Base-by-base conservation (phyloP, 148 eudicot genomes). In the Camellia lanceoleosa region DNA sequence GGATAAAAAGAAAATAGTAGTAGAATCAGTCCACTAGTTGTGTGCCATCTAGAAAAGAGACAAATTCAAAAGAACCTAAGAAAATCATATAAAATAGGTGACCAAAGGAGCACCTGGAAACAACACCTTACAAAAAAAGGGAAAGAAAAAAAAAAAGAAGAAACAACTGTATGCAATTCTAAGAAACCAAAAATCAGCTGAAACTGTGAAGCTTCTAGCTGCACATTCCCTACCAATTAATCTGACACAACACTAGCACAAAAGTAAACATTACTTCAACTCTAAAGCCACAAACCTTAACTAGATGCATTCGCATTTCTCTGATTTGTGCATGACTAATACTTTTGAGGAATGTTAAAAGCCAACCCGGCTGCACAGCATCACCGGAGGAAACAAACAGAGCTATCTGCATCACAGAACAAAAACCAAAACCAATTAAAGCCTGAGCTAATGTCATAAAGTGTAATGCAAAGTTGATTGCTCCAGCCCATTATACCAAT, bases 361-460 rank as follows among this genome's bases (percentile, higher is more conserved):
- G 97, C 93, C 94, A 91, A 67, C 99, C 97, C 73, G 93, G 89
- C 86, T 88, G 88, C 87, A 91, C 80, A 43, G 99, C 97, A 82
- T 96, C 97, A 80, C 87, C 86, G 19, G 99, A 93, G 80, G 98
- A 90, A 75, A 93, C 91, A 83, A 96, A 96, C 56, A 93, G 81
- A 84, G 95, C 93, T 84, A 96, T 92, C 99, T 96, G 95, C 87
- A 81, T 75, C 12, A 38, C 23, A 23, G 56, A 54, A 47, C 60
- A 71, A 75, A 65, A 75, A 65, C 54, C n/a, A 51, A 73, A 11
- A 63, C 18, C 75, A 44, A 68, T 64, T 73, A 62, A 56, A 73
- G 10, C 52, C 43, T 7, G 51, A 55, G 44, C 11, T 6, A 65
- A 63, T 41, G 52, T 49, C 10, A n/a, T 16, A 46, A 46, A 64